phyloP scores from a whole-genome alignment of 2,329 filamentous ascomycete genomes.

The Colletotrichum melonis region DNA sequence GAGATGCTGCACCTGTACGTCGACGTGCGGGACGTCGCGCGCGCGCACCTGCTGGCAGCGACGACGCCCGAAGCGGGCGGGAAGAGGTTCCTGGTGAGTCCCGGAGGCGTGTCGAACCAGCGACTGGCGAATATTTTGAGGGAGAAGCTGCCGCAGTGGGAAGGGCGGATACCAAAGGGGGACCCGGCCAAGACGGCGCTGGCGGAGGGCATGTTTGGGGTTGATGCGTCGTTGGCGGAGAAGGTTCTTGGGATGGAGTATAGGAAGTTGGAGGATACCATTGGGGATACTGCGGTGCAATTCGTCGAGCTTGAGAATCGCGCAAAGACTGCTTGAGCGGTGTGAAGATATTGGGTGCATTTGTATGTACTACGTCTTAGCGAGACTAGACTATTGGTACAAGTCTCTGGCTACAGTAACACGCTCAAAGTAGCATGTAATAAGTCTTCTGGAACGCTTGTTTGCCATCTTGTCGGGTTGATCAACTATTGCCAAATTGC shows the following conservation, averaged over 20 bases:
- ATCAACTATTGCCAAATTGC: constrained; percentile 43
- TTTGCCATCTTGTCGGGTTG: background rate
- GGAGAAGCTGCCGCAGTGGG: constrained; percentile 36
- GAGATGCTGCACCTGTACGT: constrained; percentile 40
- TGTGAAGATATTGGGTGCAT: background rate
- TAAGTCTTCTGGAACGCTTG: background rate
- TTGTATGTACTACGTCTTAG: background rate
- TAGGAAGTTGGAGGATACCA: constrained; percentile 35
- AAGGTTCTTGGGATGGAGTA: constrained; percentile 39
- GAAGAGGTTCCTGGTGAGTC: constrained; percentile 39
- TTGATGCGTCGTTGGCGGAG: constrained; percentile 35
- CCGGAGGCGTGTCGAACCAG: constrained; percentile 38
- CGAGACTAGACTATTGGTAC: background rate
- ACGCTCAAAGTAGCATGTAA: background rate
- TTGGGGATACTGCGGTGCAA: constrained; percentile 38
- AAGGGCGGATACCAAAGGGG: constrained; percentile 38
- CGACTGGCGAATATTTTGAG: constrained; percentile 37
- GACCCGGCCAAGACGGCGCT: constrained; percentile 32
- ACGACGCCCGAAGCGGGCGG: constrained; percentile 40
- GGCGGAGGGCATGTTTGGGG: constrained; percentile 36
- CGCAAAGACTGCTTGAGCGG: background rate
- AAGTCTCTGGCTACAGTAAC: background rate
- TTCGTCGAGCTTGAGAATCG: constrained; percentile 38
- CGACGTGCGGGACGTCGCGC: constrained; percentile 43
- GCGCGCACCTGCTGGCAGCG: constrained; percentile 40